Conservation (phyloP, 2,329 filamentous ascomycete genomes). For the Tolypocladium tropicale region DNA sequence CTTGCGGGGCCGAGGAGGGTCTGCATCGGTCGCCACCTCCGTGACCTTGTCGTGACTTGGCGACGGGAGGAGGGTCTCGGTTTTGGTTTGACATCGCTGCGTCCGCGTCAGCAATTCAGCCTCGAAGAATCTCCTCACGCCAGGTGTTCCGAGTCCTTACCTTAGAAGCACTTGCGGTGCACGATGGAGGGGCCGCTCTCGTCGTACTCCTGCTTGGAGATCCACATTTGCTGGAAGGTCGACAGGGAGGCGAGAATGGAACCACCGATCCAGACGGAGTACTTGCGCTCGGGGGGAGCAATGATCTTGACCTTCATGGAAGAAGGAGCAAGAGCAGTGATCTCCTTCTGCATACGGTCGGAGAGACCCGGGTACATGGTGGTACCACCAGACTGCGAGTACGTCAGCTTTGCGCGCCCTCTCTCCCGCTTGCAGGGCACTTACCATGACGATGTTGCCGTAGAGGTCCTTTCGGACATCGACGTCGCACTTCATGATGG, state of each 20-base stretch:
- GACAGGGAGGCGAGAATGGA: constrained; percentile 98
- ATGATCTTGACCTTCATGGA: constrained; percentile 99
- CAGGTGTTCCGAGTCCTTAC: constrained; percentile 26
- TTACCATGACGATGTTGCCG: constrained; percentile 99
- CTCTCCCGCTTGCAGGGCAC: constrained; percentile 18
- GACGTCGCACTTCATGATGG: constrained; percentile 99
- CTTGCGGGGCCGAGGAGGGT: constrained; percentile 33
- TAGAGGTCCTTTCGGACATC: constrained; percentile 99
- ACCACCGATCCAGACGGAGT: constrained; percentile 99
- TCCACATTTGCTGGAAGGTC: constrained; percentile 99
- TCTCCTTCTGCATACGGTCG: constrained; percentile 99
- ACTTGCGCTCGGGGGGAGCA: constrained; percentile 99
- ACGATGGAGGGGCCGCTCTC: constrained; percentile 99
- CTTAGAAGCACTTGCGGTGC: constrained; percentile 99
- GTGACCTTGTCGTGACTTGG: constrained; percentile 30
- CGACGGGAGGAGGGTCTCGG: constrained; percentile 21
- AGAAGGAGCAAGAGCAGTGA: constrained; percentile 95
- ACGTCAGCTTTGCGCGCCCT: neutral
- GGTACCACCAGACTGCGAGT: constrained; percentile 87
- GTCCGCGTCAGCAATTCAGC: constrained; percentile 11
- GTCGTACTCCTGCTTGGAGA: constrained; percentile 99
- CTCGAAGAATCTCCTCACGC: neutral
- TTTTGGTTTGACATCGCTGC: constrained; percentile 20
- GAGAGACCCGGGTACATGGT: constrained; percentile 99
- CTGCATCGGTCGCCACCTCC: constrained; percentile 33